Evolutionary conservation across 305 asterid species (phyloP), one percentile per base, ranked within the genome.

Genomic region (Salvia sclarea): DNA sequence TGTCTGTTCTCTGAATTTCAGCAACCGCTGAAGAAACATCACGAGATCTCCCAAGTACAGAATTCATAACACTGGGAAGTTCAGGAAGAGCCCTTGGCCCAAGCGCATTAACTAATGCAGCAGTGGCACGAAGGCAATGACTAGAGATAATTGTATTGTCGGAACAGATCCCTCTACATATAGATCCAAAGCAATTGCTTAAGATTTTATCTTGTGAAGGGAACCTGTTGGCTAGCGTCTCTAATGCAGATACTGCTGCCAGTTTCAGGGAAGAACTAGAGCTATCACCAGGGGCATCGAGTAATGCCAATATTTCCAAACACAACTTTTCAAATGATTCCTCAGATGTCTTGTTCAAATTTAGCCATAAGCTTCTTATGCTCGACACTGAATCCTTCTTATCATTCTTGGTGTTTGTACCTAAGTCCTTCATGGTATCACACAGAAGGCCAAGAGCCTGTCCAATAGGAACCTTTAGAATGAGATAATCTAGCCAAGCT

Each of bases 381-480:
- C 84, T 84, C 73, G 83, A 69, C 69, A 61, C 28, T 25, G 73
- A 54, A 25, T 76, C 80, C 82, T 76, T 85, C 76, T 84, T 89
- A 68, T 71, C 84, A 59, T 50, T 68, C 77, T 72, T 82, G 40
- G 75, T 55, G 68, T 58, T 73, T 55, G 74, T n/a, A 38, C 72
- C 80, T 71, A 78, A 72, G 76, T 76, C 86, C 84, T 86, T 94
- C 83, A 89, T 76, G 24, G 88, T 83, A 74, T 86, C 93, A 63
- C 86, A 81, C 50, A 94, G 75, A 75, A 92, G 83, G 64, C 92
- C 87, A 74, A 94, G 96, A 74, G 96, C 95, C 99, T 94, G 93
- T 57, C 60, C 66, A 75, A 49, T 38, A 66, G 43, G 59, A 65
- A 44, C n/a, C 30, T 50, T 10, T 64, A 43, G 28, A 21, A 48